These are phyloP conservation scores for Carallia brachiata DNA, from an alignment of 345 rosid genomes.

Conservation along the genomic window DNA sequence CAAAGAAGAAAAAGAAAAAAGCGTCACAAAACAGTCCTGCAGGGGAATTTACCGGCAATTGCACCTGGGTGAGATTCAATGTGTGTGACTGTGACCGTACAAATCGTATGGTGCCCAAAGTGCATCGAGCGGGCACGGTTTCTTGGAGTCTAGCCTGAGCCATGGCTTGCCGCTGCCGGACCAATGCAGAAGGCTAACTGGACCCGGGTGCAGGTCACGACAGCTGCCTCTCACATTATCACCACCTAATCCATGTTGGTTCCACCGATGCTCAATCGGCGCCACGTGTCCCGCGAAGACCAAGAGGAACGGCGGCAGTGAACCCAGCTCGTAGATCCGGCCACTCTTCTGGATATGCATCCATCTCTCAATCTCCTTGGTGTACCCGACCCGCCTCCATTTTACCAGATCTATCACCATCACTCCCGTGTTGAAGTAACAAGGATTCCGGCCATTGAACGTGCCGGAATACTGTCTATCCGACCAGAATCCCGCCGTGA, in stretches of 20 bases:
- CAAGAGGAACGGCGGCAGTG: conserved; percentile 80
- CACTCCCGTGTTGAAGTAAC: conserved; percentile 93
- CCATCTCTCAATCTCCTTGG: conserved; percentile 83
- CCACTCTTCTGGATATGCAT: conserved; percentile 91
- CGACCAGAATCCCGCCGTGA: conserved; percentile 74
- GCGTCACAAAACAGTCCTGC: conserved; percentile 6
- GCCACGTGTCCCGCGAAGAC: conserved; percentile 90
- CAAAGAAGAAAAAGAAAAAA: not conserved
- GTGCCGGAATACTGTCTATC: conserved; percentile 44
- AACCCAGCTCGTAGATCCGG: conserved; percentile 90
- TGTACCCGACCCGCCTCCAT: conserved; percentile 79
- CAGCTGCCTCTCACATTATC: conserved; percentile 93
- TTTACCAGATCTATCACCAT: conserved; percentile 91
- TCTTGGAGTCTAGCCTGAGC: conserved; percentile 77
- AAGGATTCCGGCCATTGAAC: conserved; percentile 60
- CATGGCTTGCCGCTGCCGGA: conserved; percentile 99
- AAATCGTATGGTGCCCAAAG: conserved; percentile 89
- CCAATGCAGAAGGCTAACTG: conserved; percentile 95
- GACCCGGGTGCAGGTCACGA: conserved; percentile 84
- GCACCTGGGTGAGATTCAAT: not conserved
- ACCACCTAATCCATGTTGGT: conserved; percentile 94
- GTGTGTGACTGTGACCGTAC: conserved; percentile 49
- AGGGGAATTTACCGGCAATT: conserved; percentile 28
- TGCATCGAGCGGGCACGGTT: conserved; percentile 80
- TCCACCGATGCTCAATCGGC: conserved; percentile 93